These are phyloP conservation scores for Epichloe typhina DNA, from an alignment of 2,329 filamentous ascomycete species.

Conservation along the genomic window DNA sequence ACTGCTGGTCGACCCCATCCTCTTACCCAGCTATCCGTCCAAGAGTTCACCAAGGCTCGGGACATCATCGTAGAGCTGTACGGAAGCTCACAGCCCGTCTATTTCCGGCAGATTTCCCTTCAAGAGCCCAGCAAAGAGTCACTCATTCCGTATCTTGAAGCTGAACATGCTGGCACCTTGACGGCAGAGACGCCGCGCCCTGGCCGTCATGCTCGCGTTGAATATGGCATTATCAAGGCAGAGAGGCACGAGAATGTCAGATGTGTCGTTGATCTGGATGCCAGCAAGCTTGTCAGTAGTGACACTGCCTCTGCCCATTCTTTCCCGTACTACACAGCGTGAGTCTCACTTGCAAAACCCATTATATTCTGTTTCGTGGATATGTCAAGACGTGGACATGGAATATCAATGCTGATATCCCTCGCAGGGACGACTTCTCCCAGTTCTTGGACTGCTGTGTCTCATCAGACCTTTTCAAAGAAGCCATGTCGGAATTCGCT, in stretches of 20 bases:
- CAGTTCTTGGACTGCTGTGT: constrained; percentile 27
- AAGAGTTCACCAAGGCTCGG: constrained; percentile 36
- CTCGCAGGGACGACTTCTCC: constrained; percentile 24
- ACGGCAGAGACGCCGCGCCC: constrained; percentile 29
- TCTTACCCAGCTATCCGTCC: constrained; percentile 33
- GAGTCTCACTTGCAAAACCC: neutral
- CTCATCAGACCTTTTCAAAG: constrained; percentile 30
- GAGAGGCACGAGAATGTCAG: constrained; percentile 21
- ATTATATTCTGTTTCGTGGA: too few relatives aligned
- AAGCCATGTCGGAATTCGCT: constrained; percentile 32
- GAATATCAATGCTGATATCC: neutral
- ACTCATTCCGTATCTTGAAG: constrained; percentile 46
- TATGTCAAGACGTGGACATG: neutral
- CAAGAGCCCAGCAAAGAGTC: constrained; percentile 48
- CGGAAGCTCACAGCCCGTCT: constrained; percentile 13
- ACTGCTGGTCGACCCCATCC: constrained; percentile 21
- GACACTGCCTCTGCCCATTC: constrained; percentile 13
- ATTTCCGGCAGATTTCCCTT: constrained; percentile 47
- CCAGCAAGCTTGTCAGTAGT: constrained; percentile 16
- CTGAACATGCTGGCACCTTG: constrained; percentile 41
- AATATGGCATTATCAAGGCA: constrained; percentile 27
- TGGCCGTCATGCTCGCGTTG: constrained; percentile 31
- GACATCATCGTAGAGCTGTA: constrained; percentile 27
- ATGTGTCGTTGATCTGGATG: constrained; percentile 25
- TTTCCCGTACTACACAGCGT: constrained; percentile 22